Base-by-base conservation (phyloP, 2,329 filamentous ascomycete species). In the Boeremia exigua region DNA sequence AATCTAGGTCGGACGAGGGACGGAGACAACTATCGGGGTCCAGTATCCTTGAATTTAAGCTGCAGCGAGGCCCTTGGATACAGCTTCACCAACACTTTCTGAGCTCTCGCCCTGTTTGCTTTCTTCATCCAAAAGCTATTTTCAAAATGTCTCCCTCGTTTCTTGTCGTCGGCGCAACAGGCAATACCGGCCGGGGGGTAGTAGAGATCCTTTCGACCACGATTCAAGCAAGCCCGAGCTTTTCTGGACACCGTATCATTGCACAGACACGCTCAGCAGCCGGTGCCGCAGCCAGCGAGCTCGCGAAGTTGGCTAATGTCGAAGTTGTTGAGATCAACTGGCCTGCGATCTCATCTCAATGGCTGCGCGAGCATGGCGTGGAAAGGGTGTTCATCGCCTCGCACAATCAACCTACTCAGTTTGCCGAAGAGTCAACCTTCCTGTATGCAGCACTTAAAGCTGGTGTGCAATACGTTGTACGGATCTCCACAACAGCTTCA, bases 361-460 rank as follows among this genome's bases (percentile, higher is more conserved):
- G 62, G 56, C 56, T 63, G 11, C 39, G 37, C 7, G 37, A 59
- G 11, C 54, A 55, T 7, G 28, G 54, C 4, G 54, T 65, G 4
- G 44, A 33, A 11, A 36, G 54, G 34, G 54, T 47, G 4, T 65
- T 60, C 53, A 60, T 65, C 27, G 59, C 61, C 4, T 46, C 62
- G 10, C 62, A 65, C 54, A 63, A 63, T 30, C 37, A 46, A 30
- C 62, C 61, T 14, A 57, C 48, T 23, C 60, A 60, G 17, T 65
- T 62, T 34, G 52, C 54, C 29, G 62, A 63, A 19, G 62, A 65
- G 53, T 62, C 56, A 6, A 54, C 48, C 17, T 58, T 65, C 40
- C 56, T 55, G 25, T 4, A 57, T 17, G 56, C 54, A 23, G 42
- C 44, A 19, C 49, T 61, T 2, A 12, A 14, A 14, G 62, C 60